Conservation (phyloP, 495 filamentous ascomycete genomes). For the Penicillium riverlandense region DNA sequence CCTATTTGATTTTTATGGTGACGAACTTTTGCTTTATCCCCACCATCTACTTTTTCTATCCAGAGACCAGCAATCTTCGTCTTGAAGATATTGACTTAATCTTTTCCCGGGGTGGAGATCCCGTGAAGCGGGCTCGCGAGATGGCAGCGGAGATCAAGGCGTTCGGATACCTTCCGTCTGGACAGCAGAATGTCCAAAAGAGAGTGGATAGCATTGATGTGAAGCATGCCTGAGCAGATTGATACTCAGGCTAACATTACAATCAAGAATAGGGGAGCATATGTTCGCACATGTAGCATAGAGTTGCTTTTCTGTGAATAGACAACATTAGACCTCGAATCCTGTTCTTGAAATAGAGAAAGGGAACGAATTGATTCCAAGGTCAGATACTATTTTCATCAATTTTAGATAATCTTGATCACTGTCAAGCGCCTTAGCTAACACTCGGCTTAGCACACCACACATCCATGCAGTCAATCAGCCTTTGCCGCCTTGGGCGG, state of each 20-base stretch:
- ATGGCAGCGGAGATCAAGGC: slow-evolving; percentile 12
- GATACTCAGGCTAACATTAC: too few relatives aligned
- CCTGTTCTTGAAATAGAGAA: too few relatives aligned
- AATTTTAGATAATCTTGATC: too few relatives aligned
- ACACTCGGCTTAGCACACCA: slow-evolving; percentile 7
- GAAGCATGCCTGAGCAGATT: slow-evolving; percentile 1
- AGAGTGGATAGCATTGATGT: slow-evolving; percentile 1
- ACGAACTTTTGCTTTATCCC: slow-evolving; percentile 46
- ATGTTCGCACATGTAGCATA: not conserved
- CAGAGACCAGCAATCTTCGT: slow-evolving; percentile 38
- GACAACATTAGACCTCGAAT: too few relatives aligned
- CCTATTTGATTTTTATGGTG: slow-evolving; percentile 53
- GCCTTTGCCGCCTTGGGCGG: slow-evolving; percentile 53
- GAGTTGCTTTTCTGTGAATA: too few relatives aligned
- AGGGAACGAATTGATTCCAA: too few relatives aligned
- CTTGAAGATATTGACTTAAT: slow-evolving; percentile 31
- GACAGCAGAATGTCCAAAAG: slow-evolving; percentile 3
- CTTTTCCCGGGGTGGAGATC: slow-evolving; percentile 16
- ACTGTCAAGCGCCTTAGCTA: too few relatives aligned
- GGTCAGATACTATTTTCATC: not conserved
- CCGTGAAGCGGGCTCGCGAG: slow-evolving; percentile 7
- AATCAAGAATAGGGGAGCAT: too few relatives aligned
- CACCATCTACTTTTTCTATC: slow-evolving; percentile 37
- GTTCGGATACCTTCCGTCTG: slow-evolving; percentile 3
- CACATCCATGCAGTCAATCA: slow-evolving; percentile 18